These are phyloP conservation scores for Syncephalastrum contaminatum DNA, from an alignment of 371 early-diverging fungal genomes.

Conservation along the genomic window DNA sequence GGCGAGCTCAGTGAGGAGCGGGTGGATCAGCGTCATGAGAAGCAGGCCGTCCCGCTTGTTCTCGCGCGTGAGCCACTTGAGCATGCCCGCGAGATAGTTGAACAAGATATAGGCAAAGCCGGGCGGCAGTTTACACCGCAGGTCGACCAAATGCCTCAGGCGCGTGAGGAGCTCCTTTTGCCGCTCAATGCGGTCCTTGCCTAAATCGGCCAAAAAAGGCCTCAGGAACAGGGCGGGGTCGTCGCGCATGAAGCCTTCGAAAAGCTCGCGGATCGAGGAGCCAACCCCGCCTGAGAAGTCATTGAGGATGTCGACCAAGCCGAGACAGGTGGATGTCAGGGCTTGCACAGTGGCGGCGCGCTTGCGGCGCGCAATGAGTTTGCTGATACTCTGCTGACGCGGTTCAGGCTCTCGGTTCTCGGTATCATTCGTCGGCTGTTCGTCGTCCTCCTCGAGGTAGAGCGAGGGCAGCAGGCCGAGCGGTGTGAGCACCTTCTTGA, in stretches of 20 bases:
- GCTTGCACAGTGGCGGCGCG: slow-evolving; percentile 49
- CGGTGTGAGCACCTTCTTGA: slow-evolving; percentile 51
- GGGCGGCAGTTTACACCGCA: slow-evolving; percentile 57
- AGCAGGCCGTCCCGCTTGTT: slow-evolving; percentile 42
- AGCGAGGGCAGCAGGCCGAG: slow-evolving; percentile 53
- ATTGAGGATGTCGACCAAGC: slow-evolving; percentile 54
- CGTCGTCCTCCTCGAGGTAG: slow-evolving; percentile 54
- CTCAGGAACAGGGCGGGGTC: slow-evolving; percentile 61
- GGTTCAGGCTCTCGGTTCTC: slow-evolving; percentile 11
- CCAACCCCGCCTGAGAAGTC: slow-evolving; percentile 51
- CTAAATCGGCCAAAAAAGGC: slow-evolving; percentile 54
- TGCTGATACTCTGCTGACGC: slow-evolving; percentile 20
- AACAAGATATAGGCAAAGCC: slow-evolving; percentile 56
- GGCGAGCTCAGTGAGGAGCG: slow-evolving; percentile 55
- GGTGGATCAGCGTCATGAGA: slow-evolving; percentile 47
- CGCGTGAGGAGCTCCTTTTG: slow-evolving; percentile 49
- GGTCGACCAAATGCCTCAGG: slow-evolving; percentile 46
- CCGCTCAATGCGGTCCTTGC: slow-evolving; percentile 34
- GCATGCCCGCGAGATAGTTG: slow-evolving; percentile 65
- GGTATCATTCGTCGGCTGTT: slow-evolving; percentile 31
- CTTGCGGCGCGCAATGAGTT: slow-evolving; percentile 34
- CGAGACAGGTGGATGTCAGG: slow-evolving; percentile 46
- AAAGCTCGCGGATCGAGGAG: slow-evolving; percentile 41
- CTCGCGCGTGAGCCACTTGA: slow-evolving; percentile 60
- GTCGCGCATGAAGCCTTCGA: slow-evolving; percentile 56